Evolutionary conservation across 805 yeast species (phyloP), one percentile per base, ranked within the genome.

Genomic region (Cyberlindnera maritima): DNA sequence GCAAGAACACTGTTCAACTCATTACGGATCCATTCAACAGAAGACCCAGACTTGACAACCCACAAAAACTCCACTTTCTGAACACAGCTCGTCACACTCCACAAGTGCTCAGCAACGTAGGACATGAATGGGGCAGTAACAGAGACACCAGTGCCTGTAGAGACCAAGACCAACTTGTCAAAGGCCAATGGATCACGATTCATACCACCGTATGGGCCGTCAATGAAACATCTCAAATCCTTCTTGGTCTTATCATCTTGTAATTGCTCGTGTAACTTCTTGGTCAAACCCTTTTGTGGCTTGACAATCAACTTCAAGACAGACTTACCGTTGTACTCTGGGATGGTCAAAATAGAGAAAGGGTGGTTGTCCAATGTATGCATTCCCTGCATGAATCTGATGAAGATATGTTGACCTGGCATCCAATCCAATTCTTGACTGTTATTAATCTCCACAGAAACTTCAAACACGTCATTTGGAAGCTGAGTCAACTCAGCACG

Each of bases 191-290:
- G 60, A 49, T 76, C 75, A 56, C 85, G 67, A 14, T 66, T 54
- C 40, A 72, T 54, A 1, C 83, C 83, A 15, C 85, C 83, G 49
- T 77, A 79, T 4, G 85, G 81, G 1, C 85, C 85, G 55, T 79
- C 84, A 17, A 76, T 57, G 47, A 51, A 71, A 1, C 75, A 74
- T 29, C 62, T 63, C 42, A 61, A 34, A 0, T 64, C 51, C 14
- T 56, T 52, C 11, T 56, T 42, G 0, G 59, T 51, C 19, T 56
- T 57, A 12, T 46, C 47, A 11, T 66, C 65, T 10, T 70, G 67
- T 4, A 59, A 19, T 18, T 56, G 44, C 11, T 57, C 39, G 48
- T 61, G 62, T 3, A 78, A 50, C 12, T 52, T 53, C 36, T 50
- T 62, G 1, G 85, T 79, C 37, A 78, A 59, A 0, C 85, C 85